Evolutionary conservation across 306 rosid genomes (phyloP).

Genomic region (Corylus avellana): DNA sequence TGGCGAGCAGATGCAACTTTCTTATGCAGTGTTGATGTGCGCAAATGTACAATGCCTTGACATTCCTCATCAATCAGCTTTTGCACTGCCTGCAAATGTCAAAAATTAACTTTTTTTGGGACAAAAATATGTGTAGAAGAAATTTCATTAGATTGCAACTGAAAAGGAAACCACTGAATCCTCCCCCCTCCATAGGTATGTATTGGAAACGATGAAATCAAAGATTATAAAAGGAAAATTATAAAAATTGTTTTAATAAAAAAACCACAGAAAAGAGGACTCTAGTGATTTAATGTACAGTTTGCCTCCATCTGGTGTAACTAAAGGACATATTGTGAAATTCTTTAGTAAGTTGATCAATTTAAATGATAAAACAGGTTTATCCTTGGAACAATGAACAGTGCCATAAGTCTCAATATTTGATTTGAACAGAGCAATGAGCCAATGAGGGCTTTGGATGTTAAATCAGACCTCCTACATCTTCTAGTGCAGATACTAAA

Average conservation of each 20-base stretch:
- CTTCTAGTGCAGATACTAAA: not conserved
- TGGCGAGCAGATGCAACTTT: slow-evolving; percentile 91
- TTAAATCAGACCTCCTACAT: not conserved
- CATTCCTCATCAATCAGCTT: slow-evolving; percentile 86
- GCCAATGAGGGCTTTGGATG: not conserved
- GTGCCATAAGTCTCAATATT: not conserved
- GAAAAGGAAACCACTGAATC: not conserved
- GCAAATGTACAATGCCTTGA: slow-evolving; percentile 86
- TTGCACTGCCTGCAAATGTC: slow-evolving; percentile 81
- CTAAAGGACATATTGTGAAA: not conserved
- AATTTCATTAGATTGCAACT: not conserved
- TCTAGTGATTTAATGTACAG: not conserved
- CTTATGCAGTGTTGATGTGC: slow-evolving; percentile 87
- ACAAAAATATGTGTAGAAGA: slow-evolving; percentile 17
- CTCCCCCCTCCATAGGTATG: not conserved
- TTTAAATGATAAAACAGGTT: not conserved
- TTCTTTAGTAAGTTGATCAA: not conserved
- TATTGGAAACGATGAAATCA: not conserved
- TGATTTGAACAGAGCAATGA: not conserved
- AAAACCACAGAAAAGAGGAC: no score
- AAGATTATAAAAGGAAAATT: no score
- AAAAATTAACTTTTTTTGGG: slow-evolving; percentile 11
- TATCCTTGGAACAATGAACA: not conserved
- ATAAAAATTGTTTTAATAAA: no score
- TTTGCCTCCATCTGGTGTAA: not conserved